phyloP scores from a whole-genome alignment of 2,329 filamentous ascomycete genomes.

The Fusarium sp. region DNA sequence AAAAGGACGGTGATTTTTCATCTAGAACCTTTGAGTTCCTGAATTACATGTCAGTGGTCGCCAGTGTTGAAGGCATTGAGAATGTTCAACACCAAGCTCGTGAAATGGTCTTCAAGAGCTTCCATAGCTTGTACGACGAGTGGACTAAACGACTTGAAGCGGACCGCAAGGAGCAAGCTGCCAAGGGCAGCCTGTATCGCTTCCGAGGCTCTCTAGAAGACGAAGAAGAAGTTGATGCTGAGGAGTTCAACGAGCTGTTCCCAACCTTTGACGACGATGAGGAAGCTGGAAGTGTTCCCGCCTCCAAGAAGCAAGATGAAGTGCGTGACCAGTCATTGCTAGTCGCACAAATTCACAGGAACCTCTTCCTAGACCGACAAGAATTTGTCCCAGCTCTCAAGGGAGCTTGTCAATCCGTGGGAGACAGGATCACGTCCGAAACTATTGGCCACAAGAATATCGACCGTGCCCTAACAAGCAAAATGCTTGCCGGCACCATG shows the following conservation, averaged over 20 bases:
- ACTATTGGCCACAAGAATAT: conserved; percentile 49
- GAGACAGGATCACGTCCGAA: conserved; percentile 56
- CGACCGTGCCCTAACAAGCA: conserved; percentile 61
- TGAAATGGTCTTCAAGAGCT: conserved; percentile 73
- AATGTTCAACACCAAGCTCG: conserved; percentile 61
- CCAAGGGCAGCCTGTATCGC: conserved; percentile 83
- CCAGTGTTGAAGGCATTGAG: conserved; percentile 64
- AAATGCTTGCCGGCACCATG: conserved; percentile 76
- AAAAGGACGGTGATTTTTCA: conserved; percentile 37
- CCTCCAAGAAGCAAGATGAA: conserved; percentile 55
- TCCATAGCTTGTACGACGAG: conserved; percentile 81
- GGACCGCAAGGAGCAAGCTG: conserved; percentile 82
- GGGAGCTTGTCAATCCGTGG: conserved; percentile 61
- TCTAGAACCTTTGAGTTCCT: conserved; percentile 62
- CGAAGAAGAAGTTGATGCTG: conserved; percentile 79
- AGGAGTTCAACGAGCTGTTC: conserved; percentile 86
- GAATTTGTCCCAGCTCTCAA: conserved; percentile 61
- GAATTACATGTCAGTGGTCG: conserved; percentile 53
- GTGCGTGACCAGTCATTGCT: conserved; percentile 72
- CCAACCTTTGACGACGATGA: conserved; percentile 79
- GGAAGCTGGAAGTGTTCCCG: conserved; percentile 55
- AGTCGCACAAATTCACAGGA: conserved; percentile 73
- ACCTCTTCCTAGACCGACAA: conserved; percentile 64
- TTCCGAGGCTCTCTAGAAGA: conserved; percentile 85
- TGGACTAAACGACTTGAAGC: conserved; percentile 85